Evolutionary conservation across 2,329 filamentous ascomycete genomes (phyloP).

Genomic region (Talaromyces atroroseus): DNA sequence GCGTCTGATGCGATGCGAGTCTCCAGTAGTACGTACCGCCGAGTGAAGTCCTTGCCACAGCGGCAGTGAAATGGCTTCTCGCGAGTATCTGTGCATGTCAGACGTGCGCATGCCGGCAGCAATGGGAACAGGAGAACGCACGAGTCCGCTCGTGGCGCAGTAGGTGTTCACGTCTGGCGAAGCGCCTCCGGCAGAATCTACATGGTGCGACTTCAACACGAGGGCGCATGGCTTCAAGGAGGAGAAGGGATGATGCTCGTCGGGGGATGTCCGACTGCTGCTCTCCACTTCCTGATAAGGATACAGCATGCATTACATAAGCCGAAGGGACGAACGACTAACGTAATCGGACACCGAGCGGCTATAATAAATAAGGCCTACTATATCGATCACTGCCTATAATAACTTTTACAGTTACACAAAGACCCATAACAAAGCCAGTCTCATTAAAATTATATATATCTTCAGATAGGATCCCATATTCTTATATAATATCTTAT

Average conservation of each 20-base stretch:
- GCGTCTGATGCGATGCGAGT: background rate
- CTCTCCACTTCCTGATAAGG: too few species aligned
- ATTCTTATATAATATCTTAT: too few species aligned
- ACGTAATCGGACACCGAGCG: too few species aligned
- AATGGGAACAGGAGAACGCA: slow-evolving; percentile 8
- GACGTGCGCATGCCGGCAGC: background rate
- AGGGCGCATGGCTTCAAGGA: slow-evolving; percentile 4
- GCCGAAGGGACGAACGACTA: too few species aligned
- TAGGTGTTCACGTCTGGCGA: slow-evolving; percentile 11
- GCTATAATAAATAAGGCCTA: too few species aligned
- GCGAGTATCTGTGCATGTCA: slow-evolving; percentile 10
- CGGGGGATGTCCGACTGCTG: background rate
- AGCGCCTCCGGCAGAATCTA: slow-evolving; percentile 9
- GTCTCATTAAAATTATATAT: too few species aligned
- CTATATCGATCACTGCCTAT: too few species aligned
- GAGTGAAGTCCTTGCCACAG: slow-evolving; percentile 8
- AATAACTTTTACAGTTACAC: too few species aligned
- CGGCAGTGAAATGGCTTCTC: slow-evolving; percentile 11
- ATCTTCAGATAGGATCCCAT: too few species aligned
- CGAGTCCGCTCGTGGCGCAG: slow-evolving; percentile 10
- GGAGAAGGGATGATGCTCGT: background rate
- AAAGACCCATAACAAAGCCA: too few species aligned
- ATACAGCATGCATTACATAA: too few species aligned
- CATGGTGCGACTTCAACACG: slow-evolving; percentile 10
- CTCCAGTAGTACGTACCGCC: background rate